Evolutionary conservation across 371 early-diverging fungal species (phyloP).

Genomic region (Lichtheimia hyalospora): DNA sequence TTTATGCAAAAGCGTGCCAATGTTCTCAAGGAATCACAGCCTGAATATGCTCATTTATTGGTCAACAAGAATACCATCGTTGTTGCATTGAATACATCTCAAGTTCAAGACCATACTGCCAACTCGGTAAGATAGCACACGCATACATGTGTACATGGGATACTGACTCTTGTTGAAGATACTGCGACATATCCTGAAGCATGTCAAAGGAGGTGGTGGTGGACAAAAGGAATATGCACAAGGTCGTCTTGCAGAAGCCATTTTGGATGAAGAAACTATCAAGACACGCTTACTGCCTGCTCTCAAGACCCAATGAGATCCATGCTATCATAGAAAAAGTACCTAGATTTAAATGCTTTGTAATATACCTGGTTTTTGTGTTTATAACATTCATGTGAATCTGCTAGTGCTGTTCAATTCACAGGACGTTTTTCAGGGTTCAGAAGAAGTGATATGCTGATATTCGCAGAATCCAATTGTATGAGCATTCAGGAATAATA

Average conservation of each 20-base stretch:
- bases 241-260: conserved; percentile 32
- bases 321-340: background rate
- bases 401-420: background rate
- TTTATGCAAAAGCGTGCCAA: conserved; percentile 59
- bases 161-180: conserved; percentile 18
- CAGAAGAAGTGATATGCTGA: background rate
- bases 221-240: conserved; percentile 51
- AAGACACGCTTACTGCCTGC: conserved; percentile 33
- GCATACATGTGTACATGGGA: no score
- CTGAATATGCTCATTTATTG: conserved; percentile 48
- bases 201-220: conserved; percentile 47
- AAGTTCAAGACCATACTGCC: conserved; percentile 47
- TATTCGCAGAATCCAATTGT: background rate
- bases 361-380: no score
- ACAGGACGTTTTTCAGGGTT: no score
- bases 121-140: conserved; percentile 33
- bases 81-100: conserved; percentile 45
- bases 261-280: conserved; percentile 19
- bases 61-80: conserved; percentile 50
- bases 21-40: conserved; percentile 41
- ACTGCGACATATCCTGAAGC: conserved; percentile 41
- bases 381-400: no score
- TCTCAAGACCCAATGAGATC: conserved; percentile 3
- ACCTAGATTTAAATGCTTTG: no score
- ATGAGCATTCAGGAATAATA: background rate